phyloP scores from a whole-genome alignment of 495 filamentous ascomycete species.

The Annulohypoxylon stygium region DNA sequence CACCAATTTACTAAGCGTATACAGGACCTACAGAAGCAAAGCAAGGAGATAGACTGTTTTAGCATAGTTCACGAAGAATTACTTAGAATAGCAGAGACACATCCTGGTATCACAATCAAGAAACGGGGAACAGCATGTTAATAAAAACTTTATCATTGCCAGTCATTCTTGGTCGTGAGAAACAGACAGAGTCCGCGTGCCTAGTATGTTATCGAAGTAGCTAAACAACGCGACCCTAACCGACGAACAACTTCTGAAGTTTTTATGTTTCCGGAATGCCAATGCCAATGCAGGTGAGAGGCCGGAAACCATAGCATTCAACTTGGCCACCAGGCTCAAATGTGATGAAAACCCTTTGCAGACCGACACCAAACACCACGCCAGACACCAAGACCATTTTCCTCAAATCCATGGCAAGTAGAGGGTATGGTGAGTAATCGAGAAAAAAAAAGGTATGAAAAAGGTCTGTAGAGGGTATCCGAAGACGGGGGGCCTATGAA shows the following conservation, averaged over 20 bases:
- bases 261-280: background rate
- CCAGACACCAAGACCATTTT: background rate
- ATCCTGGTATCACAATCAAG: slow-evolving; percentile 22
- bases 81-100: slow-evolving; percentile 31
- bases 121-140: slow-evolving; percentile 13
- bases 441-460: background rate
- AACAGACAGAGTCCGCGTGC: slow-evolving; percentile 5
- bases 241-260: background rate
- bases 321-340: background rate
- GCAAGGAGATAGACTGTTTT: slow-evolving; percentile 47
- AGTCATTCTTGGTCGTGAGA: slow-evolving; percentile 15
- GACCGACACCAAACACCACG: background rate
- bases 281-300: background rate
- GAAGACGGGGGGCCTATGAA: no score
- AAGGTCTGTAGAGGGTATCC: background rate
- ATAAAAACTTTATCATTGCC: background rate
- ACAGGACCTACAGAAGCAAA: slow-evolving; percentile 44
- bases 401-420: background rate
- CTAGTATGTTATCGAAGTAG: slow-evolving; percentile 22
- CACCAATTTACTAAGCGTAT: slow-evolving; percentile 26
- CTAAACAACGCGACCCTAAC: background rate
- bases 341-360: background rate
- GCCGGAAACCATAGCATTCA: background rate
- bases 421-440: background rate
- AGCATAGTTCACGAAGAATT: slow-evolving; percentile 44